Evolutionary conservation across 306 rosid species (phyloP).

Genomic region (Crataegus laevigata): DNA sequence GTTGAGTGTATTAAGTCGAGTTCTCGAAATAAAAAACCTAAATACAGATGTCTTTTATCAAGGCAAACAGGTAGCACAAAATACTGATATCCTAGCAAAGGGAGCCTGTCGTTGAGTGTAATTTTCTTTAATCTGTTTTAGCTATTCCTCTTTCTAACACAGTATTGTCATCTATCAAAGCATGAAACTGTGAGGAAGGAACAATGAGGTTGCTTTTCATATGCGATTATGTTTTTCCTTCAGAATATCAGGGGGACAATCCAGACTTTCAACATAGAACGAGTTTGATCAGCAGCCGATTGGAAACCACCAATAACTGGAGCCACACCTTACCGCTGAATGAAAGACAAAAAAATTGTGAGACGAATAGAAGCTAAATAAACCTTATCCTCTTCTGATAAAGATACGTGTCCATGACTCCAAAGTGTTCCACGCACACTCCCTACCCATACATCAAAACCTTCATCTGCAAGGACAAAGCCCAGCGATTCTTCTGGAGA

Average conservation of each 20-base stretch:
- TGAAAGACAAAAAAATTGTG: background rate
- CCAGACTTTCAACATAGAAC: background rate
- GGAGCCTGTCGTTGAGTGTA: background rate
- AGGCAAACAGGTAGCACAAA: background rate
- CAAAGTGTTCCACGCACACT: slow-evolving; percentile 92
- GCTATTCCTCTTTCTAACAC: background rate
- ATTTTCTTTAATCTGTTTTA: background rate
- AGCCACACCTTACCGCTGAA: background rate
- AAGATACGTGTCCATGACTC: slow-evolving; percentile 72
- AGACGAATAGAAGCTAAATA: background rate
- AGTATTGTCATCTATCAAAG: background rate
- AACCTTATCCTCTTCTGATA: slow-evolving; percentile 56
- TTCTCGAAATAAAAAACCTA: background rate
- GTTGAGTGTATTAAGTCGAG: background rate
- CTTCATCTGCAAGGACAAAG: slow-evolving; percentile 87
- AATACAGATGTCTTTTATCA: background rate
- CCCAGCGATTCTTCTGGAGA: slow-evolving; percentile 73
- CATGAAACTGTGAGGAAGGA: background rate
- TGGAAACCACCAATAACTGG: background rate
- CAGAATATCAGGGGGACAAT: background rate
- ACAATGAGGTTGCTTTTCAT: background rate
- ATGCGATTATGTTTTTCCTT: slow-evolving; percentile 2
- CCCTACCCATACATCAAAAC: slow-evolving; percentile 95
- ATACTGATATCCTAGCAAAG: background rate
- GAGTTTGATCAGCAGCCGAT: background rate